Conservation (phyloP, 1,284 basidiomycete species). For the Trichosporon ovoides region DNA sequence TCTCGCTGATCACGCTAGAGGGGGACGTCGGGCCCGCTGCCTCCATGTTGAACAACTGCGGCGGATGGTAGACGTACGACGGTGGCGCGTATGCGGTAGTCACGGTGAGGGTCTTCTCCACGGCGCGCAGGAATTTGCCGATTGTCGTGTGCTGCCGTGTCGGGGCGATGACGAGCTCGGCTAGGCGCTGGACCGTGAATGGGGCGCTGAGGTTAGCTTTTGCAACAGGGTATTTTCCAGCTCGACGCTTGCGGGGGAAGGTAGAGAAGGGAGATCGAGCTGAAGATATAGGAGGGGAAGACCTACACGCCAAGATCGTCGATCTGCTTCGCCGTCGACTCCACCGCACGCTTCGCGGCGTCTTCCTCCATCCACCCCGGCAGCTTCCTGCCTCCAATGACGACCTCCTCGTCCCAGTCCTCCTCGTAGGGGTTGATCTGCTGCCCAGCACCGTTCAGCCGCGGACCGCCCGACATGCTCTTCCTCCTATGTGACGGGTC, state of each 20-base stretch:
- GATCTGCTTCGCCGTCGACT: constrained; percentile 59
- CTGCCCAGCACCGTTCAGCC: constrained; percentile 12
- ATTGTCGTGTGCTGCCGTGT: constrained; percentile 66
- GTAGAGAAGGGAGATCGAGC: no score
- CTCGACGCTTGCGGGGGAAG: no score
- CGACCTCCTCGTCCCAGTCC: constrained; percentile 43
- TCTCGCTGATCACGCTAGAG: constrained; percentile 10
- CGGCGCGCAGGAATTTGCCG: constrained; percentile 84
- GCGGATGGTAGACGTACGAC: constrained; percentile 32
- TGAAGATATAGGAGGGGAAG: no score
- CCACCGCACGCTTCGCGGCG: constrained; percentile 61
- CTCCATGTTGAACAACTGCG: background rate
- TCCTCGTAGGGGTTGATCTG: constrained; percentile 30
- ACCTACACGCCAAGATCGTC: constrained; percentile 58
- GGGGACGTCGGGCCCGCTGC: background rate
- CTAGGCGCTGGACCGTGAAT: constrained; percentile 87
- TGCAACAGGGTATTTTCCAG: no score
- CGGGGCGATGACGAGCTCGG: constrained; percentile 73
- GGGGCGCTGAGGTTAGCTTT: constrained; percentile 57
- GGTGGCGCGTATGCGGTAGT: constrained; percentile 57
- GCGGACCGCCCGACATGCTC: constrained; percentile 16
- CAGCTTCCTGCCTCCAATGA: constrained; percentile 55
- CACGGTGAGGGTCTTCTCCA: constrained; percentile 79
- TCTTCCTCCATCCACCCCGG: constrained; percentile 52
- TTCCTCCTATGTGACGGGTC: constrained; percentile 50